Conservation (phyloP, 179 eudicot genomes). For the Pouteria campechiana region DNA sequence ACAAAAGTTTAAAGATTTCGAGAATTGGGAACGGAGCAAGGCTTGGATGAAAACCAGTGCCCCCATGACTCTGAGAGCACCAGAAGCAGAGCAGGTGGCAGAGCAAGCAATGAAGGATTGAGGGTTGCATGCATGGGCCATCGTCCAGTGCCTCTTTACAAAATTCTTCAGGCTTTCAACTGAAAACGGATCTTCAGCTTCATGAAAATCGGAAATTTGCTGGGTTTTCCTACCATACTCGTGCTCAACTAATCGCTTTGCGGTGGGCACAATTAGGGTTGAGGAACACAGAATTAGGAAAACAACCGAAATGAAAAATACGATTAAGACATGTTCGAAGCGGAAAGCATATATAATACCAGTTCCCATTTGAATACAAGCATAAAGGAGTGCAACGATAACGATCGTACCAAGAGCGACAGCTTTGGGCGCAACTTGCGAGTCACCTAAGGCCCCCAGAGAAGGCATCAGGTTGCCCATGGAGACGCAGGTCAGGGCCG, state of each 20-base stretch:
- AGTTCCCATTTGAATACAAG: conserved; percentile 5
- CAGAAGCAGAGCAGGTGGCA: conserved; percentile 9
- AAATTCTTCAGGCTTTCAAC: conserved; percentile 5
- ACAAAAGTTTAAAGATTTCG: too few species aligned
- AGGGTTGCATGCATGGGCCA: conserved; percentile 15
- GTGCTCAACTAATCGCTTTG: conserved; percentile 4
- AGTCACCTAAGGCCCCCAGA: conserved; percentile 14
- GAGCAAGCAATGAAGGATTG: conserved; percentile 18
- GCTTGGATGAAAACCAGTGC: background rate
- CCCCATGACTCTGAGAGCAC: conserved; percentile 1
- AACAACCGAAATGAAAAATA: conserved; percentile 2
- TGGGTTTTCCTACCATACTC: conserved; percentile 6
- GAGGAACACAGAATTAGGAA: conserved; percentile 4
- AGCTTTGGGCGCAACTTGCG: conserved; percentile 10
- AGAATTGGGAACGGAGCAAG: too few species aligned
- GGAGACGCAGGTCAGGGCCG: conserved; percentile 4
- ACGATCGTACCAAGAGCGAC: conserved; percentile 18
- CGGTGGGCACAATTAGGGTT: conserved; percentile 1
- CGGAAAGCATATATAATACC: background rate
- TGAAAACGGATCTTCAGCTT: background rate
- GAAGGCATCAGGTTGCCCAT: conserved; percentile 26
- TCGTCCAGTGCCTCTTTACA: conserved; percentile 13
- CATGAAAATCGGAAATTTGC: conserved; percentile 1
- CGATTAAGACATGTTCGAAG: background rate
- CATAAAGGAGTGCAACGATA: conserved; percentile 9